phyloP scores from a whole-genome alignment of 2,329 filamentous ascomycete species.

The Xenosphaeropsis pyriputrescens region DNA sequence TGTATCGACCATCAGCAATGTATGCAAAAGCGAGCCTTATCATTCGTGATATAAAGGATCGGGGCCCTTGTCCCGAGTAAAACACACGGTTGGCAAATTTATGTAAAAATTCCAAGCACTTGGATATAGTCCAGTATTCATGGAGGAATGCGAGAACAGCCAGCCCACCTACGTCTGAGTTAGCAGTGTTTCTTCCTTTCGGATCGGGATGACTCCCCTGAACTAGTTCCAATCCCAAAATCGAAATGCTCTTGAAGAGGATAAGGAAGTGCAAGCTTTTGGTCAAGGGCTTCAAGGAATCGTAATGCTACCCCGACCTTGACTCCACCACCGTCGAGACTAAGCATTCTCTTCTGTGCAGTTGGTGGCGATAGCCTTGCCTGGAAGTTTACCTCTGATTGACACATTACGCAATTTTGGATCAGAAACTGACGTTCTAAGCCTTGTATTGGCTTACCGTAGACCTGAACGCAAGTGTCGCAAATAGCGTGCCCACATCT shows the following conservation, averaged over 20 bases:
- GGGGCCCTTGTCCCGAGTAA: conserved; percentile 1
- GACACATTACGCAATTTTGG: conserved; percentile 15
- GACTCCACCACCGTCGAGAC: conserved; percentile 20
- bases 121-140: conserved; percentile 5
- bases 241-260: conserved; percentile 13
- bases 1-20: conserved; percentile 8
- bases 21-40: conserved; percentile 5
- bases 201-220: conserved; percentile 6
- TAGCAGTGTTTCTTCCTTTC: not conserved
- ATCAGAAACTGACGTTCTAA: conserved; percentile 13
- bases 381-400: conserved; percentile 4
- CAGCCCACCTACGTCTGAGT: conserved; percentile 6
- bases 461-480: conserved; percentile 17
- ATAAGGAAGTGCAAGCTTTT: conserved; percentile 6
- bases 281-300: conserved; percentile 9
- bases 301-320: conserved; percentile 12
- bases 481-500: conserved; percentile 20
- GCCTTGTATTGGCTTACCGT: conserved; percentile 9
- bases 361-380: conserved; percentile 18
- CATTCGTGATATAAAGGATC: conserved; percentile 4
- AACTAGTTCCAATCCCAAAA: conserved; percentile 11
- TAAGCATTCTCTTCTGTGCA: conserved; percentile 17
- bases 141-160: conserved; percentile 7
- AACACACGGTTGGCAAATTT: conserved; percentile 7
- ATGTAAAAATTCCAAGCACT: conserved; percentile 6